Conservation (phyloP, 495 filamentous ascomycete species). For the Usnea hakonensis region DNA sequence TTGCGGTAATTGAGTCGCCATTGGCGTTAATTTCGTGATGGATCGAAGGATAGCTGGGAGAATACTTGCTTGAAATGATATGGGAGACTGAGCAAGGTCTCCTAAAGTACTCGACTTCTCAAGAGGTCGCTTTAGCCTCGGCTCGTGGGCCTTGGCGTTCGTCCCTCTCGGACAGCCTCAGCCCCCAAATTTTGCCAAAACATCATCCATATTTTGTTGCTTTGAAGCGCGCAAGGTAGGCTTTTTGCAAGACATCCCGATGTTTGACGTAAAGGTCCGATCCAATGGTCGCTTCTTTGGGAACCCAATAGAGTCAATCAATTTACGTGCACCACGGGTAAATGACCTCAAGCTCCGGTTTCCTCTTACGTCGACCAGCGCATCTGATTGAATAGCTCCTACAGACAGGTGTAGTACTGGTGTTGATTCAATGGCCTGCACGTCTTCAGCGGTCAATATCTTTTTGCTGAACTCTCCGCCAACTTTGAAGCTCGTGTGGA, state of each 20-base stretch:
- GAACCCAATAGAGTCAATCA: background rate
- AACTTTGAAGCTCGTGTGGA: constrained; percentile 10
- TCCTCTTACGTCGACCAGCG: constrained; percentile 1
- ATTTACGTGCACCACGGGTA: background rate
- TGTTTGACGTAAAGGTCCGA: background rate
- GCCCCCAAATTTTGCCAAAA: constrained; percentile 13
- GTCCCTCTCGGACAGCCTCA: background rate
- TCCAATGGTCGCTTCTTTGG: background rate
- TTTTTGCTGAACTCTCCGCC: constrained; percentile 7
- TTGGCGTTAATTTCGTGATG: constrained; percentile 17
- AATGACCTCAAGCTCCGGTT: background rate
- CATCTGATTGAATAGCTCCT: constrained; percentile 2
- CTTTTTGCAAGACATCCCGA: constrained; percentile 9
- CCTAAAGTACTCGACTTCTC: background rate
- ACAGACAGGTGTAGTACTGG: constrained; percentile 17
- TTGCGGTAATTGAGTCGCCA: constrained; percentile 41
- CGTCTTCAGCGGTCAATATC: background rate
- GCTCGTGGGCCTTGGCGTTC: constrained; percentile 4
- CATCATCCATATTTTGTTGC: constrained; percentile 19
- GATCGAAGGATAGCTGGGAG: background rate
- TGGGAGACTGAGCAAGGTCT: background rate
- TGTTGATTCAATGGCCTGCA: constrained; percentile 3
- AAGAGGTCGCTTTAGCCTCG: constrained; percentile 7
- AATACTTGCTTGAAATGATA: background rate
- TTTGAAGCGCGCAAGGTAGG: constrained; percentile 13